Conservation (phyloP, 306 rosid genomes). For the Dryas drummondii region DNA sequence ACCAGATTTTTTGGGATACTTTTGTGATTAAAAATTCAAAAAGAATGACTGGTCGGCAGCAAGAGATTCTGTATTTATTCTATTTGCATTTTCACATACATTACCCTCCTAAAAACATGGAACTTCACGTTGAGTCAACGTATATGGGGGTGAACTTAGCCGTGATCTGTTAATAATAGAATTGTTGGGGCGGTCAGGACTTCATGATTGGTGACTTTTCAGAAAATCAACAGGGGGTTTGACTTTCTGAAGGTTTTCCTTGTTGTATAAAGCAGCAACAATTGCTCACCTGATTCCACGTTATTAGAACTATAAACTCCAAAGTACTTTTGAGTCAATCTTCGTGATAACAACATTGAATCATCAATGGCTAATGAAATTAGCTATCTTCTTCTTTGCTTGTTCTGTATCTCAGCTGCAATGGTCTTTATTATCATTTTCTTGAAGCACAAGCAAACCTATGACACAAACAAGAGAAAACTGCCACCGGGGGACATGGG, state of each 20-base stretch:
- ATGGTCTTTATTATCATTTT: constrained; percentile 25
- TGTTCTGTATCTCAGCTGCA: constrained; percentile 33
- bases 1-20: constrained; percentile 66
- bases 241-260: constrained; percentile 15
- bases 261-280: constrained; percentile 20
- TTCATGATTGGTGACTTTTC: constrained; percentile 35
- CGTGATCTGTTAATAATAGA: constrained; percentile 18
- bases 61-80: constrained; percentile 11
- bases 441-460: constrained; percentile 37
- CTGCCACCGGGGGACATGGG: constrained; percentile 80
- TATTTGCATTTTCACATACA: constrained; percentile 10
- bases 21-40: constrained; percentile 25
- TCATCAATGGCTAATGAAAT: constrained; percentile 39
- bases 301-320: not conserved
- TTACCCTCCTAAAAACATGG: not conserved
- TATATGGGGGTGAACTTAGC: constrained; percentile 1
- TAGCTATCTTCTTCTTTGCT: constrained; percentile 23
- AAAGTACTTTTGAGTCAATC: not conserved
- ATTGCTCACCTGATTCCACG: constrained; percentile 16
- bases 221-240: constrained; percentile 15
- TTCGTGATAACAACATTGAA: not conserved
- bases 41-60: constrained; percentile 27
- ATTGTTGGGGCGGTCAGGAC: constrained; percentile 23
- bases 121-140: constrained; percentile 17
- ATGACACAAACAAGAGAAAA: constrained; percentile 26